Conservation (phyloP, 2,329 filamentous ascomycete genomes). For the Sporothrix inflata region DNA sequence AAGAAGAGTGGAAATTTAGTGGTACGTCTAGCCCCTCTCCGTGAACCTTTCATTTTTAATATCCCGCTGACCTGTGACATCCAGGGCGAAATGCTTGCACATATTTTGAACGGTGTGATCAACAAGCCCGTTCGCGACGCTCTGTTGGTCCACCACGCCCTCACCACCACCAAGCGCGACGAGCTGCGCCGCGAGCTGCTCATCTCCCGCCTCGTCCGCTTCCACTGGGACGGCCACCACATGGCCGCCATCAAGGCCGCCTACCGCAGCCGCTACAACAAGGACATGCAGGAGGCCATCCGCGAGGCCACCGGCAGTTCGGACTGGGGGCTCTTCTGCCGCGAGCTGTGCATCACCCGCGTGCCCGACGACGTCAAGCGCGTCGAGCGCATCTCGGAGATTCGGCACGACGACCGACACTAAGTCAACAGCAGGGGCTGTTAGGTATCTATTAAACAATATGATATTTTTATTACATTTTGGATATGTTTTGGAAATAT, state of each 20-base stretch:
- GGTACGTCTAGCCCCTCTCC: too few species aligned
- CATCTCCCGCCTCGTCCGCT: conserved; percentile 81
- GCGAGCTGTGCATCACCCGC: conserved; percentile 66
- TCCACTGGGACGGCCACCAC: conserved; percentile 90
- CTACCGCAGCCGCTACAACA: conserved; percentile 76
- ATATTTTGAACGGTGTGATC: conserved; percentile 95
- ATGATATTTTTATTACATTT: background rate
- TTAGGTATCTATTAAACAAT: too few species aligned
- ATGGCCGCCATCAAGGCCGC: conserved; percentile 78
- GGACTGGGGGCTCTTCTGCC: conserved; percentile 77
- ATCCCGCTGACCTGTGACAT: too few species aligned
- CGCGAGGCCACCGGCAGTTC: conserved; percentile 70
- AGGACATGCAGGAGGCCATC: conserved; percentile 76
- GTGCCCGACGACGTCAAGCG: conserved; percentile 62
- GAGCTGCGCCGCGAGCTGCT: conserved; percentile 79
- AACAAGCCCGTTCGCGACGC: conserved; percentile 94
- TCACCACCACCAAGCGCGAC: conserved; percentile 73
- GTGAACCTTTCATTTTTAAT: background rate
- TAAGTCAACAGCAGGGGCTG: background rate
- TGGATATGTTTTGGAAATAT: too few species aligned
- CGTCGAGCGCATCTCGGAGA: conserved; percentile 48
- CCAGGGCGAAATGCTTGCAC: conserved; percentile 92
- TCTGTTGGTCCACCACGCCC: conserved; percentile 85
- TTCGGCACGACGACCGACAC: conserved; percentile 27
- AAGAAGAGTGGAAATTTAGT: conserved; percentile 87